Base-by-base conservation (phyloP, 2,329 filamentous ascomycete genomes). In the Pezicula carpinea region DNA sequence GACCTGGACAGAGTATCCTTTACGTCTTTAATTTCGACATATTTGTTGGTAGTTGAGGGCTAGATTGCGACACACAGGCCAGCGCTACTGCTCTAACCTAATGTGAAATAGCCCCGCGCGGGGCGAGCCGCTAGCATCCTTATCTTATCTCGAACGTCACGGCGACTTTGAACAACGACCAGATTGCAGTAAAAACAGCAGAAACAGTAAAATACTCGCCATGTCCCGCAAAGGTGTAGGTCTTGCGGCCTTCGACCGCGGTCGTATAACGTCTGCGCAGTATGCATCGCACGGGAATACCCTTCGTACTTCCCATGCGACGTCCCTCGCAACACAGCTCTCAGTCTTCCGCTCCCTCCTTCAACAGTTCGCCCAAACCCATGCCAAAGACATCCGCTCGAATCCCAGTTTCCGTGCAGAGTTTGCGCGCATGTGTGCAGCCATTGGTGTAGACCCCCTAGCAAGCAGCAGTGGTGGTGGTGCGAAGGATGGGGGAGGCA, bases 341-440 rank as follows among this genome's bases (percentile, higher is more conserved):
- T 85, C 90, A 55, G 91, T 97, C 62, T 99, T 99, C 76, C 90
- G 95, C 63, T 93, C 89, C 15, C 79, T 96, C 10, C 82, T 99
- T 5, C 90, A 96, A 70, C 90, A 95, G 68, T 99, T 99, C 69
- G 89, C 91, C 38, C 79, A 92, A 62, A 95, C 92, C 42, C 93
- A 99, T 75, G 88, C 87, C 58, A 90, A 91, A 64, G 93, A 96
- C 61, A 99, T 99, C 50, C 91, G 92, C 53, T 95, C 90, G 2
- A 91, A 97, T 66, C 93, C 93, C 5, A 85, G 82, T 7, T 99
- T 99, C 68, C 89, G 93, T 51, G 90, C 92, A 29, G 92, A 99
- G 69, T 99, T 99, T 64, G 92, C 93, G 3, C 89, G 92, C 66
- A 99, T 99, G 93, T 99, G 93, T 71, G 83, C 90, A 61, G 90